Percentiles rank a stretch among this genome's conserved stretches.
Evolutionary conservation across 257 asterid genomes (phyloP).

Genomic region (Salvia rosmarinus): DNA sequence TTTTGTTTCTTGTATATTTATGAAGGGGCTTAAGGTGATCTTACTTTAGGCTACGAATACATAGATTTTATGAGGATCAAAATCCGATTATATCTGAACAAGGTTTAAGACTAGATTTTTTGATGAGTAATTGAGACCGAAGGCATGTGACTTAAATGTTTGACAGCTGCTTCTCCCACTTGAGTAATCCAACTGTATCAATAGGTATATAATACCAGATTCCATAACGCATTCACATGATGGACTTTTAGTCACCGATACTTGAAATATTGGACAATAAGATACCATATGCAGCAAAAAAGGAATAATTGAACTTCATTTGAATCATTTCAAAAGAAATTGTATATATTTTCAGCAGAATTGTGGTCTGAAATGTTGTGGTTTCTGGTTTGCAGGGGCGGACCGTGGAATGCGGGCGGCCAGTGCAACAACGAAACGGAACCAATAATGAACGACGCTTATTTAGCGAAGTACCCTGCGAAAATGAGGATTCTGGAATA

Average conservation of each 20-base stretch:
- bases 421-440: conserved; percentile 79
- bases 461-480: conserved; percentile 70
- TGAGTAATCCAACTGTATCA: not conserved
- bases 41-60: too few relatives aligned
- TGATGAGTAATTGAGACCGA: not conserved
- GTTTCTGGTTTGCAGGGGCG: conserved; percentile 63
- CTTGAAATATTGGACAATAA: not conserved
- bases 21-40: too few relatives aligned
- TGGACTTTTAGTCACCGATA: not conserved
- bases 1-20: too few relatives aligned
- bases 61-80: not conserved
- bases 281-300: not conserved
- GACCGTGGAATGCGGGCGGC: conserved; percentile 95
- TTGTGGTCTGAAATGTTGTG: not conserved
- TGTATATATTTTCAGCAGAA: not conserved
- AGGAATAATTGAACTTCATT: not conserved
- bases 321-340: too few relatives aligned
- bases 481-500: conserved; percentile 75
- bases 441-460: conserved; percentile 60
- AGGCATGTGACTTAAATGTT: not conserved
- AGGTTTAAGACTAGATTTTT: not conserved
- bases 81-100: not conserved
- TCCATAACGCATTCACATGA: not conserved
- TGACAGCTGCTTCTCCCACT: not conserved
- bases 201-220: conserved; percentile 1